Conservation (phyloP, 108 stramenopile genomes). For the Skeletonema potamos region DNA sequence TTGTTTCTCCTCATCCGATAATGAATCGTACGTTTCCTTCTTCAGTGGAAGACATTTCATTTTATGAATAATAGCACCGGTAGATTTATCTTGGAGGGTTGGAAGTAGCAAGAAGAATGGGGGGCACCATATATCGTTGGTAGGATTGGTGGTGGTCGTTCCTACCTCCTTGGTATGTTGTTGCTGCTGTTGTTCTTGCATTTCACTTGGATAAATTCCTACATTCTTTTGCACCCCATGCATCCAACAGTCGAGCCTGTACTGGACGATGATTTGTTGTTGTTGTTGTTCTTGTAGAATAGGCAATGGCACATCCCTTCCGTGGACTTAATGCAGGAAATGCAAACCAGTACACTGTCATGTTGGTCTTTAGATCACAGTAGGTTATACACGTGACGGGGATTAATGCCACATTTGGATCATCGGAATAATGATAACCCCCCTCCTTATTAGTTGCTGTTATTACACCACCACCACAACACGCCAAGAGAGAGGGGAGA, state of each 20-base stretch:
- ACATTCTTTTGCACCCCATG: conserved; percentile 24
- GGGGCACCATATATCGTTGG: conserved; percentile 40
- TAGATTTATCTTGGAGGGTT: conserved; percentile 4
- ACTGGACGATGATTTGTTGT: background rate
- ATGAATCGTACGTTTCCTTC: conserved; percentile 14
- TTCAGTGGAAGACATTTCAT: conserved; percentile 36
- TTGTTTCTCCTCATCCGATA: conserved; percentile 35
- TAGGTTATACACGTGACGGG: conserved; percentile 54
- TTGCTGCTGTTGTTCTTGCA: conserved; percentile 6
- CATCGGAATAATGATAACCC: background rate
- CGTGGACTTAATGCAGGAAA: conserved; percentile 64
- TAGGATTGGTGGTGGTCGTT: background rate
- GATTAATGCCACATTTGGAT: conserved; percentile 31
- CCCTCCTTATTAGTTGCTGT: background rate
- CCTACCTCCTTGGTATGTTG: background rate
- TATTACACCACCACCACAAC: conserved; percentile 18
- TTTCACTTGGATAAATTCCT: conserved; percentile 13
- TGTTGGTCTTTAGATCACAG: conserved; percentile 81
- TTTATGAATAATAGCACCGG: conserved; percentile 3
- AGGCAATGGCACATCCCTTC: conserved; percentile 27
- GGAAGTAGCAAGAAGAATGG: conserved; percentile 41
- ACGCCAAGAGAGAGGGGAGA: conserved; percentile 27
- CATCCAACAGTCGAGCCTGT: conserved; percentile 23
- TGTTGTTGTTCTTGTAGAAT: conserved; percentile 12
- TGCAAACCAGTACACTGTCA: conserved; percentile 86